Conservation (phyloP, 495 filamentous ascomycete species). For the Neurospora hispaniola region DNA sequence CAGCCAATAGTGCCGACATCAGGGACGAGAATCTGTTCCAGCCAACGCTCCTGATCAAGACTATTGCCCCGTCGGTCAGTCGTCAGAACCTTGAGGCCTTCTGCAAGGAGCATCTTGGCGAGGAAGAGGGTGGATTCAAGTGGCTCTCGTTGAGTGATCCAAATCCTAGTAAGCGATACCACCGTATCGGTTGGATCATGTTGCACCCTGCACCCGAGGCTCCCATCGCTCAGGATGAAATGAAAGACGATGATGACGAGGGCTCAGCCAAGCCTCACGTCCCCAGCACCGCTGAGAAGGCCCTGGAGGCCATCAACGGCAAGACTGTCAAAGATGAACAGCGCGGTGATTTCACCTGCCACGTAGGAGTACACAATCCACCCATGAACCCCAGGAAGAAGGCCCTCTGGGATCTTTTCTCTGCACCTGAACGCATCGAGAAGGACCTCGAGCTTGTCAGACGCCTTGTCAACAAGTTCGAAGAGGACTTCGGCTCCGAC, state of each 20-base stretch:
- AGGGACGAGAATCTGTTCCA: constrained; percentile 73
- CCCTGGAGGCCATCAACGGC: constrained; percentile 84
- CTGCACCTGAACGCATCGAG: constrained; percentile 75
- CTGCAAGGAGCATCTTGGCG: constrained; percentile 82
- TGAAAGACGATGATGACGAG: constrained; percentile 46
- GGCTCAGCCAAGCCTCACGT: constrained; percentile 27
- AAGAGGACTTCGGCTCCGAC: constrained; percentile 63
- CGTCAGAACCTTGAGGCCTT: constrained; percentile 87
- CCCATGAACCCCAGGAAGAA: constrained; percentile 84
- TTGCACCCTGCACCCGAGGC: constrained; percentile 66
- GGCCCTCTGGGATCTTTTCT: constrained; percentile 93
- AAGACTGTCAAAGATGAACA: constrained; percentile 91
- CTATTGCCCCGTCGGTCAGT: constrained; percentile 90
- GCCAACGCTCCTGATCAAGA: constrained; percentile 94
- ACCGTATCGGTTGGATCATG: constrained; percentile 98
- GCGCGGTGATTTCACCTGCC: constrained; percentile 91
- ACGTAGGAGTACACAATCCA: constrained; percentile 91
- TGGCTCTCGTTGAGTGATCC: constrained; percentile 92
- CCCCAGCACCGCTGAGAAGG: constrained; percentile 62
- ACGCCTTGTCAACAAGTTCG: constrained; percentile 66
- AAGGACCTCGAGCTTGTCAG: constrained; percentile 72
- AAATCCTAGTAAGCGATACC: constrained; percentile 91
- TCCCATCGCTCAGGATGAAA: constrained; percentile 48
- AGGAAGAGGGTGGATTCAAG: constrained; percentile 76
- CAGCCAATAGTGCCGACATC: constrained; percentile 66